A percentile compares a stretch with the other conserved stretches of the same genome.
Conservation (phyloP, 2,329 filamentous ascomycete species). For the Biscogniauxia marginata region DNA sequence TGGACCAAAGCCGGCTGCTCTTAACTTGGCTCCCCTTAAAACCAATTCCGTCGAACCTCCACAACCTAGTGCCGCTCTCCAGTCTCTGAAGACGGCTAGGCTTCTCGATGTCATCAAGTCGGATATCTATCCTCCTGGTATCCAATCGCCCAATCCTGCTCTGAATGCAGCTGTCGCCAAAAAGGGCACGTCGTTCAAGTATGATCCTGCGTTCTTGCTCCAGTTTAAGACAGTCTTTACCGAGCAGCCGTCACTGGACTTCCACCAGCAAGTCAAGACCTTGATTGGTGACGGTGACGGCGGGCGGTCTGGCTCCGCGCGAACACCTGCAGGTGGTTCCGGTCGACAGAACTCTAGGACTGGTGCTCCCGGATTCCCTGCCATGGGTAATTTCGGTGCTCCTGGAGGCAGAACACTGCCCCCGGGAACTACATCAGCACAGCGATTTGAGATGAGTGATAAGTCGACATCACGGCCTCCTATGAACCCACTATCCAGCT, state of each 20-base stretch:
- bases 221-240: slow-evolving; percentile 97
- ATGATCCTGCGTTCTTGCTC: slow-evolving; percentile 91
- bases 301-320: slow-evolving; percentile 59
- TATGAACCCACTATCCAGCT: slow-evolving; percentile 57
- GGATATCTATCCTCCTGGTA: slow-evolving; percentile 77
- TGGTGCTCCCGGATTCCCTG: slow-evolving; percentile 47
- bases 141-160: slow-evolving; percentile 87
- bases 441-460: slow-evolving; percentile 69
- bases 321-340: slow-evolving; percentile 53
- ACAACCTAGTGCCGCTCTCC: slow-evolving; percentile 90
- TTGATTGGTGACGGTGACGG: slow-evolving; percentile 76
- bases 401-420: slow-evolving; percentile 56
- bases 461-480: slow-evolving; percentile 47
- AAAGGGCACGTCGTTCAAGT: slow-evolving; percentile 84
- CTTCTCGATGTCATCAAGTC: slow-evolving; percentile 79
- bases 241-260: slow-evolving; percentile 92
- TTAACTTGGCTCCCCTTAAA: slow-evolving; percentile 81
- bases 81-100: slow-evolving; percentile 86
- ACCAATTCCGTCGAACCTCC: slow-evolving; percentile 85
- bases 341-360: slow-evolving; percentile 52
- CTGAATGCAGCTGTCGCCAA: slow-evolving; percentile 77
- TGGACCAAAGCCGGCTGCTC: slow-evolving; percentile 72
- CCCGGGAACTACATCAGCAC: slow-evolving; percentile 71
- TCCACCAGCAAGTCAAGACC: slow-evolving; percentile 85
- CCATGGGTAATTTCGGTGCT: slow-evolving; percentile 70